A percentile compares a stretch with the other conserved stretches of the same genome.
phyloP scores from a whole-genome alignment of 352 stramenopile genomes.

The Phytophthora podocarpi region DNA sequence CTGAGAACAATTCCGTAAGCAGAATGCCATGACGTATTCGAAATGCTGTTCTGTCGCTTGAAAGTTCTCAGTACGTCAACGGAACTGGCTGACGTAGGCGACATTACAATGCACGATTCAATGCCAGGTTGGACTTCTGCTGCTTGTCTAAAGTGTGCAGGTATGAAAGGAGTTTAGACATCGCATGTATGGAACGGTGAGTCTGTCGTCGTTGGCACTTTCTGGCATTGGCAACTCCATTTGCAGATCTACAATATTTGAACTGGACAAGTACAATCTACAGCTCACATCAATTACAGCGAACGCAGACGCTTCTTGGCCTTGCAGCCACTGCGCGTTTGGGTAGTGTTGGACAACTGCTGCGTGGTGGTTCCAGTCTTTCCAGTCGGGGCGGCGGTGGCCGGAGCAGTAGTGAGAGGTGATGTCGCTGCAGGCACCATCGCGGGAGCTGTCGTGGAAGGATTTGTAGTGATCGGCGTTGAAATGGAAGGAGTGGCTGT shows the following conservation, averaged over 20 bases:
- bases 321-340: conserved; percentile 20
- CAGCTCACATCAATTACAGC: conserved; percentile 14
- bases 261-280: conserved; percentile 7
- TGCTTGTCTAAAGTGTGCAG: too few relatives aligned
- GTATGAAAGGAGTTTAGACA: too few relatives aligned
- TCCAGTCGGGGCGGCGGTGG: neutral
- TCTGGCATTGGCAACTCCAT: neutral
- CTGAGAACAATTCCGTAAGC: neutral
- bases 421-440: conserved; percentile 3
- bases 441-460: conserved; percentile 1
- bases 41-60: neutral
- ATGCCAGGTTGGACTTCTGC: too few relatives aligned
- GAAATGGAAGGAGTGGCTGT: conserved; percentile 5
- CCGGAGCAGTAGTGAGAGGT: conserved; percentile 1
- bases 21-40: neutral
- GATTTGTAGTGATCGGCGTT: neutral
- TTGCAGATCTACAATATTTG: conserved; percentile 11
- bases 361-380: conserved; percentile 2
- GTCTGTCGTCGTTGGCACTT: too few relatives aligned
- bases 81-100: neutral
- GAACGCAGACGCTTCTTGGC: conserved; percentile 26
- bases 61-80: neutral
- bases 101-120: too few relatives aligned
- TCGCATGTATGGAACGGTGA: too few relatives aligned
- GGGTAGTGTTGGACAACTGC: neutral